phyloP scores from a whole-genome alignment of 2,329 filamentous ascomycete genomes.

The Ascochyta clinopodiicola region DNA sequence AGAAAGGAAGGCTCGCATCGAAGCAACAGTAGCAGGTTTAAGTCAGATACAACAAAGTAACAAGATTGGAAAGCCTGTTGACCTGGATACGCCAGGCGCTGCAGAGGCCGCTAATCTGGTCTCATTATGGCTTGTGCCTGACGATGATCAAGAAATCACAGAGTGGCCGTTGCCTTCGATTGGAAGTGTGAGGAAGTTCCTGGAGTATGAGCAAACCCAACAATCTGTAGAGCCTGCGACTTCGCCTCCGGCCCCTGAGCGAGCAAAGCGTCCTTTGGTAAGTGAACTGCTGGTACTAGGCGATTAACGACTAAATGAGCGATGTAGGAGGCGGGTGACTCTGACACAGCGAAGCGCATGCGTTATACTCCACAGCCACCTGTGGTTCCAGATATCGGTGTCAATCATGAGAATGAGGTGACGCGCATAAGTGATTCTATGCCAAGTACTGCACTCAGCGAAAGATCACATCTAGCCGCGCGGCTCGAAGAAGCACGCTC shows the following conservation, averaged over 20 bases:
- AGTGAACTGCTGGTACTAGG: not conserved
- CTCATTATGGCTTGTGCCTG: constrained; percentile 31
- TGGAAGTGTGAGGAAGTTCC: constrained; percentile 38
- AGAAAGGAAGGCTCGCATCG: constrained; percentile 32
- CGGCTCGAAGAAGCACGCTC: constrained; percentile 20
- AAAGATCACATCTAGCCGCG: constrained; percentile 15
- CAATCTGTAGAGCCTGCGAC: constrained; percentile 24
- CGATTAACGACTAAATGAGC: not conserved
- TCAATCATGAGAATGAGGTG: constrained; percentile 32
- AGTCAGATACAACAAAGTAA: constrained; percentile 34
- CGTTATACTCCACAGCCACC: constrained; percentile 42
- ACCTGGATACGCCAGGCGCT: constrained; percentile 33
- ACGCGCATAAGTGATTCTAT: constrained; percentile 54
- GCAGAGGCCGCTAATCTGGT: constrained; percentile 34
- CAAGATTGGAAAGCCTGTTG: constrained; percentile 43
- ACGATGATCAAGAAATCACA: constrained; percentile 5
- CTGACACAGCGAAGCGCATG: constrained; percentile 43
- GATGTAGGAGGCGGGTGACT: constrained; percentile 29
- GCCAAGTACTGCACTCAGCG: constrained; percentile 31
- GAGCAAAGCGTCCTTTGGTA: constrained; percentile 39
- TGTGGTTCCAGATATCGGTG: constrained; percentile 4
- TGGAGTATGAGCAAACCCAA: constrained; percentile 37
- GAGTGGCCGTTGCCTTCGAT: constrained; percentile 43
- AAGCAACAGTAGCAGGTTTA: constrained; percentile 48
- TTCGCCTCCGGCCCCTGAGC: constrained; percentile 26